A percentile compares a stretch with the other conserved stretches of the same genome.
Conservation (phyloP, 345 rosid species). For the Conringia planisiliqua region DNA sequence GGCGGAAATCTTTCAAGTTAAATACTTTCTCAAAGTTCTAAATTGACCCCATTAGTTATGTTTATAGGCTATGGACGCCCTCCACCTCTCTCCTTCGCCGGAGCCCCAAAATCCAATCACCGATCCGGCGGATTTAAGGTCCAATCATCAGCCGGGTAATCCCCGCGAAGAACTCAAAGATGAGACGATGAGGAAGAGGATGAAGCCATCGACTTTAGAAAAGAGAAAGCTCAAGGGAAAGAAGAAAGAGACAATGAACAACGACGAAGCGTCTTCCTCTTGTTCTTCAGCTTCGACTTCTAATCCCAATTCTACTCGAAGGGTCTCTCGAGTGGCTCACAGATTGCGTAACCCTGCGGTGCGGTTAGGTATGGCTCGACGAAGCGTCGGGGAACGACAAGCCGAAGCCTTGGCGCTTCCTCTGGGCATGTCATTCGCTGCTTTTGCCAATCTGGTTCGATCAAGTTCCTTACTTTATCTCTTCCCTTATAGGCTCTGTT, state of each 20-base stretch:
- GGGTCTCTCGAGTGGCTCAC: slow-evolving; percentile 29
- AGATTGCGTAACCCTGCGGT: slow-evolving; percentile 41
- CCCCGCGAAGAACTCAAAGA: not conserved
- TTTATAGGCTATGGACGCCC: slow-evolving; percentile 32
- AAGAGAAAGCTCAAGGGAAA: slow-evolving; percentile 26
- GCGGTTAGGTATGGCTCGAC: slow-evolving; percentile 37
- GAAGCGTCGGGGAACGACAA: slow-evolving; percentile 31
- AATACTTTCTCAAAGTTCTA: slow-evolving; percentile 19
- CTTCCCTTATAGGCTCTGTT: not conserved
- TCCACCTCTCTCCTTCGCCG: slow-evolving; percentile 26
- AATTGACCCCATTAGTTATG: slow-evolving; percentile 10
- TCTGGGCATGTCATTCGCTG: slow-evolving; percentile 94
- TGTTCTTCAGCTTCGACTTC: slow-evolving; percentile 40
- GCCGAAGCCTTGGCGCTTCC: slow-evolving; percentile 74
- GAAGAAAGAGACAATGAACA: slow-evolving; percentile 16
- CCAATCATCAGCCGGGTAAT: not conserved
- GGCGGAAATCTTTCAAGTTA: slow-evolving; percentile 8
- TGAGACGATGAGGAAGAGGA: slow-evolving; percentile 27
- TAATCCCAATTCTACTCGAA: slow-evolving; percentile 24
- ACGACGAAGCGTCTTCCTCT: slow-evolving; percentile 29
- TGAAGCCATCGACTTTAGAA: slow-evolving; percentile 23
- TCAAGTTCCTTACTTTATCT: slow-evolving; percentile 16
- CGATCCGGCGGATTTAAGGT: slow-evolving; percentile 24
- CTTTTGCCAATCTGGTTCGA: slow-evolving; percentile 75
- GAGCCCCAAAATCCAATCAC: slow-evolving; percentile 15